These are phyloP conservation scores for Solanum pinnatisectum DNA, from an alignment of 257 asterid genomes.

Conservation along the genomic window DNA sequence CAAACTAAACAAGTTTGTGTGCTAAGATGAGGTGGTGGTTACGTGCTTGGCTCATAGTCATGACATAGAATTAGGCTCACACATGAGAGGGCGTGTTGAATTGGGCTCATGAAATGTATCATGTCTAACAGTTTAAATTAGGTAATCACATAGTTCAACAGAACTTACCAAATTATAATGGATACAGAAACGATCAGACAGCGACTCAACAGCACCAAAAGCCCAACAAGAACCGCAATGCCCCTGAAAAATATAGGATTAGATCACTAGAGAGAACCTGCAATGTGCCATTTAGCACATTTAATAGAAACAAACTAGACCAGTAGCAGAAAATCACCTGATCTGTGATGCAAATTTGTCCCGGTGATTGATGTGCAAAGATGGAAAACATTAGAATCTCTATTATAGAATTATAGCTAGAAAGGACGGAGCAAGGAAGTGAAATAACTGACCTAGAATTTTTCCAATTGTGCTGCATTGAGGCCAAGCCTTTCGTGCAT, in stretches of 20 bases:
- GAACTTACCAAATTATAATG: constrained; percentile 44
- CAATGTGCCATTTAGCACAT: neutral
- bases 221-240: constrained; percentile 99
- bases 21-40: neutral
- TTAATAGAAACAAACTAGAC: neutral
- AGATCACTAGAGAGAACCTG: neutral
- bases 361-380: constrained; percentile 9
- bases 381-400: constrained; percentile 20
- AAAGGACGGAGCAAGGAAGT: neutral
- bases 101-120: neutral
- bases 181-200: constrained; percentile 90
- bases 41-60: neutral
- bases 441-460: constrained; percentile 63
- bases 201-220: constrained; percentile 86
- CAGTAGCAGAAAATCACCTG: constrained; percentile 47
- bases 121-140: neutral
- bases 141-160: neutral
- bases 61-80: neutral
- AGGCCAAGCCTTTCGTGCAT: constrained; percentile 85
- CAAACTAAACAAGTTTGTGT: neutral
- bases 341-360: constrained; percentile 39
- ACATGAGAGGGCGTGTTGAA: neutral
- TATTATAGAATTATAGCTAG: neutral
- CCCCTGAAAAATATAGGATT: constrained; percentile 41
- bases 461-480: constrained; percentile 57